Evolutionary conservation across 495 filamentous ascomycete genomes (phyloP), one percentile per base, ranked within the genome.

Genomic region (Lepraria neglecta): DNA sequence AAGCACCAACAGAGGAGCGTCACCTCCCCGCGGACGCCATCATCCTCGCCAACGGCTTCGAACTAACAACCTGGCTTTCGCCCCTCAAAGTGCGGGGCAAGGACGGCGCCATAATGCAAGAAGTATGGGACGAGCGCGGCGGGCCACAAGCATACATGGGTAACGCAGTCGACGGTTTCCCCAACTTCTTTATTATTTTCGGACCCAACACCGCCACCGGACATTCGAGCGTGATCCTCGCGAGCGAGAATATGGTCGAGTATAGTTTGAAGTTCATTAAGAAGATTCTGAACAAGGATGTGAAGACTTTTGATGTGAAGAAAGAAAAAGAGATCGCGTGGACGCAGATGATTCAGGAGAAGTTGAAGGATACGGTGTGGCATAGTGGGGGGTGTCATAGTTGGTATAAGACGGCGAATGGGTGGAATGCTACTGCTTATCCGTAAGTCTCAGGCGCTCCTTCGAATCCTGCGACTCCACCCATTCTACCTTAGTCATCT

Each of bases 111-210:
- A 69, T 74, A 40, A 70, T 87, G 30, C 69, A 80, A 31, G 74
- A 83, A 47, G 69, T 80, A 0, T 86, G 82, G 78, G 73, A 80
- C 0, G 73, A 77, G 59, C 64, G 75, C 11, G 83, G 83, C 1
- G 82, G 82, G 0, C 70, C 84, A 0, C 82, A 84, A 60, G 81
- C 84, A 6, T 88, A 88, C 68, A 78, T 81, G 57, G 84, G 83
- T 4, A 81, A 80, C 47, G 82, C 84, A 4, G 75, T 88, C 71
- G 81, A 86, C 59, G 77, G 78, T 0, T 88, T 85, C 67, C 85
- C 85, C 0, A 88, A 88, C 59, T 82, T 87, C 70, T 88, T 88
- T 71, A 78, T 85, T 44, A 69, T 88, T 6, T 82, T 84, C 65
- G 85, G 85, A 0, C 85, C 85, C 0, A 87, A 88, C 61, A 85